Base-by-base conservation (phyloP, 495 filamentous ascomycete genomes). In the Trichoderma virens region DNA sequence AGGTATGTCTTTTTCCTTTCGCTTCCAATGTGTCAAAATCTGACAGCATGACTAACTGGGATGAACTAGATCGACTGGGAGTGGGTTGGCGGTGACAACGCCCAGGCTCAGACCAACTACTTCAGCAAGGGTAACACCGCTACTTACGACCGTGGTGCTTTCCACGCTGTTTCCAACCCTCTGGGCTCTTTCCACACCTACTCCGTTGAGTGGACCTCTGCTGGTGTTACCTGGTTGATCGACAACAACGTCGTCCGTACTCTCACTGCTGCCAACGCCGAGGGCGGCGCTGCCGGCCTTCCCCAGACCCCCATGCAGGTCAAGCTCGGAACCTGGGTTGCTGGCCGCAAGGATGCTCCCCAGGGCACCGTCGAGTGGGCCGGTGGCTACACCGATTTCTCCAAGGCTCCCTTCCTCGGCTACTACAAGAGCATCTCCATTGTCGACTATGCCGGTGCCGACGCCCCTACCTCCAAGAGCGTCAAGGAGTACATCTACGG, bases 301-400 rank as follows among this genome's bases (percentile, higher is more conserved):
- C 94, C 94, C 41, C 93, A 97, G 79, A 92, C 92, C 16, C 93
- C 93, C 39, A 90, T 91, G 86, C 85, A 89, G 70, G 75, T 97
- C 72, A 90, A 90, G 74, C 78, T 96, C 62, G 94, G 94, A 67
- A 84, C 88, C 68, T 97, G 94, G 94, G 84, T 85, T 67, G 93
- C 85, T 68, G 93, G 93, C 71, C 87, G 90, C 71, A 75, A 85
- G 23, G 72, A 73, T 62, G 88, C 90, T 64, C 74, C 83, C 30
- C 71, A 85, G 60, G 91, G 90, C 67, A 97, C 93, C 54, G 90
- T 97, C 35, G 60, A 88, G 60, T 98, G 94, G 94, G 91, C 94
- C 70, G 89, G 90, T 65, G 94, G 94, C 62, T 74, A 79, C 28
- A 89, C 89, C 61, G 83, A 92, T 75, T 96, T 92, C 73, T 77